Percentiles rank a stretch among this genome's conserved stretches.
phyloP scores from a whole-genome alignment of 129 eudicot species.

The Escallonia herrerae region DNA sequence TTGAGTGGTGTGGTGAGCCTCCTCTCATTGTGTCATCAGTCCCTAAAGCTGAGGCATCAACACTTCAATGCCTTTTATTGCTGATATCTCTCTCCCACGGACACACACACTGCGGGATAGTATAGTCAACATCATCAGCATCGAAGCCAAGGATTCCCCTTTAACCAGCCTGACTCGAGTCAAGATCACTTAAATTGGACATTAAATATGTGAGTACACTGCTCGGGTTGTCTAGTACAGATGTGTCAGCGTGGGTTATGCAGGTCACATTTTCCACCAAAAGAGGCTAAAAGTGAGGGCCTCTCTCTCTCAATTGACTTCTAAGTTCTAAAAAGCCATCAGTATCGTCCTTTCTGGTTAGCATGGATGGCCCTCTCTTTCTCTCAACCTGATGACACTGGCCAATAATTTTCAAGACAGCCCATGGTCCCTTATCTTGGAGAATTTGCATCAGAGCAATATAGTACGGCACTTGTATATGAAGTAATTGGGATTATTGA shows the following conservation, averaged over 20 bases:
- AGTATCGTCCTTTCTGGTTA: no score
- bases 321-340: no score
- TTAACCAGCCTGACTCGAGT: not conserved
- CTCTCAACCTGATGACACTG: no score
- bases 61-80: slow-evolving; percentile 13
- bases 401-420: no score
- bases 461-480: no score
- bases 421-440: no score
- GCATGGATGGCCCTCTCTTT: no score
- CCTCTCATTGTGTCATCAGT: slow-evolving; percentile 18
- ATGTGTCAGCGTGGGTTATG: slow-evolving; percentile 18
- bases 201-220: not conserved
- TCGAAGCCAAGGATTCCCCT: slow-evolving; percentile 7
- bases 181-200: not conserved
- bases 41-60: slow-evolving; percentile 18
- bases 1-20: slow-evolving; percentile 4
- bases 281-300: not conserved
- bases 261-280: not conserved
- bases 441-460: no score
- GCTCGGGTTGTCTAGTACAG: not conserved
- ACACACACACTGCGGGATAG: not conserved
- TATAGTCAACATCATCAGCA: slow-evolving; percentile 24
- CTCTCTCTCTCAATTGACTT: no score
- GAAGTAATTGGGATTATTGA: no score
- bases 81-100: slow-evolving; percentile 3